These are phyloP conservation scores for Trichoderma polysporum DNA, from an alignment of 2,329 filamentous ascomycete genomes.

Conservation along the genomic window DNA sequence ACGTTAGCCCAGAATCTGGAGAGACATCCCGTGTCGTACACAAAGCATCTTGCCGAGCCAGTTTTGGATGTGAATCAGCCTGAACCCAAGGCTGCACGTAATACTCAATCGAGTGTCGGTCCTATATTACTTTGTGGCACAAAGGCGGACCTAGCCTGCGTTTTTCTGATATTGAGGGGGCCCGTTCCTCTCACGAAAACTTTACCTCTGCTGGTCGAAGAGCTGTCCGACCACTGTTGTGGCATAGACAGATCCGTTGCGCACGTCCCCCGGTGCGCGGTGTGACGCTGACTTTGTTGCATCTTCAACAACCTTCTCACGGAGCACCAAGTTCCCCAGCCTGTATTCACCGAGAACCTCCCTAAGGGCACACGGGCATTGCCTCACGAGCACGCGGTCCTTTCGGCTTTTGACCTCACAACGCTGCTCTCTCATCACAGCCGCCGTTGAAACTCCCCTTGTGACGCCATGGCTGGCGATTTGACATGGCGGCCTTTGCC, in stretches of 20 bases:
- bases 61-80: conserved; percentile 7
- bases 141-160: neutral
- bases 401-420: neutral
- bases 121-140: conserved; percentile 11
- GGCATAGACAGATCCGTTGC: conserved; percentile 6
- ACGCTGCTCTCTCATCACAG: neutral
- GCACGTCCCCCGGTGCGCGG: neutral
- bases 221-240: neutral
- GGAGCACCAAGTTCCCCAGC: neutral
- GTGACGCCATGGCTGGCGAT: conserved; percentile 32
- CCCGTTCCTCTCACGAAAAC: conserved; percentile 1
- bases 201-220: neutral
- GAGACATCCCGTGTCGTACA: conserved; percentile 16
- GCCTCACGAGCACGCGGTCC: conserved; percentile 10
- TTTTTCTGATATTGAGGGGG: conserved; percentile 3
- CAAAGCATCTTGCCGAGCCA: neutral
- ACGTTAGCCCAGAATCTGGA: conserved; percentile 19
- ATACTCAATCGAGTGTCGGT: neutral
- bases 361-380: conserved; percentile 8
- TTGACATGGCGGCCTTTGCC: conserved; percentile 51
- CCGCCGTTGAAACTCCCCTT: neutral
- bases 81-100: conserved; percentile 7
- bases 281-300: neutral
- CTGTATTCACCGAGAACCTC: conserved; percentile 21
- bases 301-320: neutral